These are phyloP conservation scores for Cladophialophora psammophila DNA, from an alignment of 2,329 filamentous ascomycete genomes.

Conservation along the genomic window DNA sequence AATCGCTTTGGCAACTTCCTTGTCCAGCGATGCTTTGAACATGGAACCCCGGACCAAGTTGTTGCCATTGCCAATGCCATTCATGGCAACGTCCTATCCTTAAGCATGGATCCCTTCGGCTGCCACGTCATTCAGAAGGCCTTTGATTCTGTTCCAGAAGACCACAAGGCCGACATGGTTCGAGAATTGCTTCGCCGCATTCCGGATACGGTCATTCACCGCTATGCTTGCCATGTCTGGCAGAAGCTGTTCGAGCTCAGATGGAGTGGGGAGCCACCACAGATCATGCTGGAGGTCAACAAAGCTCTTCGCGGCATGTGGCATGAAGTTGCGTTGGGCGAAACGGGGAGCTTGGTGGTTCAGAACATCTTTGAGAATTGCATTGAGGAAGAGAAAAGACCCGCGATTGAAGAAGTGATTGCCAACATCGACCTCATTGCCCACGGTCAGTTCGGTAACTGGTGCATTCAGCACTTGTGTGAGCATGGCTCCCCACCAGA, in stretches of 20 bases:
- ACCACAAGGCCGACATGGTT: conserved; percentile 99
- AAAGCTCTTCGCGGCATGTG: conserved; percentile 93
- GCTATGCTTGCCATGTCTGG: conserved; percentile 99
- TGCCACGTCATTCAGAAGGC: conserved; percentile 99
- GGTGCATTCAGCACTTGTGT: conserved; percentile 99
- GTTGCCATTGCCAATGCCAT: conserved; percentile 94
- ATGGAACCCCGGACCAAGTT: conserved; percentile 92
- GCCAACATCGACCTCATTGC: conserved; percentile 94
- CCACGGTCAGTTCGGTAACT: conserved; percentile 98
- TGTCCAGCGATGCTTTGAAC: conserved; percentile 98
- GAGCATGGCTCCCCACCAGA: conserved; percentile 92
- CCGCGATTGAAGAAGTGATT: conserved; percentile 95
- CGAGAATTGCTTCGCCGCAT: conserved; percentile 94
- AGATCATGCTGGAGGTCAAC: conserved; percentile 99
- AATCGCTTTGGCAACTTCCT: conserved; percentile 99
- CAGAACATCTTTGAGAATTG: conserved; percentile 99
- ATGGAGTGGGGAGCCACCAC: conserved; percentile 91
- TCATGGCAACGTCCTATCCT: conserved; percentile 87
- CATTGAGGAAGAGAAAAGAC: conserved; percentile 97
- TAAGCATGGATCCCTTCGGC: conserved; percentile 98
- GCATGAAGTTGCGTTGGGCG: conserved; percentile 96
- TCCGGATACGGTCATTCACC: conserved; percentile 96
- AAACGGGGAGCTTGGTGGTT: conserved; percentile 96
- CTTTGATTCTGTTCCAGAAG: conserved; percentile 95
- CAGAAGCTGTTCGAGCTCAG: conserved; percentile 98